A percentile compares a stretch with the other conserved stretches of the same genome.
These are phyloP conservation scores for Leishmania tropica DNA, from an alignment of 208 protist genomes.

Conservation along the genomic window DNA sequence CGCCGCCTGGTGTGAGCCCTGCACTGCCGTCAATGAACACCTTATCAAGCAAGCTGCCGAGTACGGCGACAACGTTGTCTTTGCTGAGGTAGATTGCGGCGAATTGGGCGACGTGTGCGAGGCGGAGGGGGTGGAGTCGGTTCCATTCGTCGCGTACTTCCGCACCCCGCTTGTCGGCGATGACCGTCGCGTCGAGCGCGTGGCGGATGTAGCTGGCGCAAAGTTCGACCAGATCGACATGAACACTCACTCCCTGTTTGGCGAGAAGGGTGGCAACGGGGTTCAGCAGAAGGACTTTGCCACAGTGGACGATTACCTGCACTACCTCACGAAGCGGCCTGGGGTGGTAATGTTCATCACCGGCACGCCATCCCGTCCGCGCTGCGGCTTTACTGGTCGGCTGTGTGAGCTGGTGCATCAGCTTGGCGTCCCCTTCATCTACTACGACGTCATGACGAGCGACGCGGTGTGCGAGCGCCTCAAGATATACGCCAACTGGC, in stretches of 20 bases:
- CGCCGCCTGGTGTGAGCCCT: slow-evolving; percentile 91
- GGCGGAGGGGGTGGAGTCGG: slow-evolving; percentile 76
- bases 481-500: slow-evolving; percentile 92
- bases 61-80: slow-evolving; percentile 61
- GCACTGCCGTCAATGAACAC: slow-evolving; percentile 63
- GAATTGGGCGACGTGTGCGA: slow-evolving; percentile 70
- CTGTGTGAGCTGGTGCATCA: slow-evolving; percentile 82
- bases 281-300: slow-evolving; percentile 50
- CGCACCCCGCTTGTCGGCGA: slow-evolving; percentile 40
- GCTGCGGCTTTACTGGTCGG: slow-evolving; percentile 90
- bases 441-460: slow-evolving; percentile 92
- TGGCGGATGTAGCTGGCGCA: slow-evolving; percentile 79
- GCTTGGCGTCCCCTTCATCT: slow-evolving; percentile 65
- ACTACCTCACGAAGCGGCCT: slow-evolving; percentile 75
- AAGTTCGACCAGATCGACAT: slow-evolving; percentile 79
- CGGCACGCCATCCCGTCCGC: slow-evolving; percentile 84
- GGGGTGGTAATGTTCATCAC: slow-evolving; percentile 94
- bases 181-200: slow-evolving; percentile 44
- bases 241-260: slow-evolving; percentile 83
- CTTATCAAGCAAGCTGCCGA: slow-evolving; percentile 37
- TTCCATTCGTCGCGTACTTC: slow-evolving; percentile 91
- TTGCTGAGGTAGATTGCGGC: slow-evolving; percentile 85
- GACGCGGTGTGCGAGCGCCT: slow-evolving; percentile 90
- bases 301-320: slow-evolving; percentile 80
- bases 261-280: slow-evolving; percentile 57